These are phyloP conservation scores for Westerdykella ornata DNA, from an alignment of 2,329 filamentous ascomycete genomes.

Conservation along the genomic window DNA sequence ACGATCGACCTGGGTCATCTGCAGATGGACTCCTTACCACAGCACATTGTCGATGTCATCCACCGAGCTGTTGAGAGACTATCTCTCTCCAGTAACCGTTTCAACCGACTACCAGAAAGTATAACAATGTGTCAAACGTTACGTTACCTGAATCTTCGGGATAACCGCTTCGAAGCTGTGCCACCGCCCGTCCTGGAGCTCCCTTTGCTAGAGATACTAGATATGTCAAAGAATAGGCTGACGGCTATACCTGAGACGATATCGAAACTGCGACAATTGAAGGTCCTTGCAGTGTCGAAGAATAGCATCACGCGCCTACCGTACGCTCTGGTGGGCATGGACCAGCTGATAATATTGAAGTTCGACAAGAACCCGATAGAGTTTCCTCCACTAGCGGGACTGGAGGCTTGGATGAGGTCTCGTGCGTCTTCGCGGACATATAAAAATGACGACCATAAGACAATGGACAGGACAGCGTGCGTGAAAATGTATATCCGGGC, in stretches of 20 bases:
- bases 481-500: too few species aligned
- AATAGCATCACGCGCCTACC: background rate
- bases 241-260: background rate
- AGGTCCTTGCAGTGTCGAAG: background rate
- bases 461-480: too few species aligned
- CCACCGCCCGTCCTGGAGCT: slow-evolving; percentile 2
- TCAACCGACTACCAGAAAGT: background rate
- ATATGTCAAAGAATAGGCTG: slow-evolving; percentile 2
- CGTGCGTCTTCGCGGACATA: too few species aligned
- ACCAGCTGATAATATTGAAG: background rate
- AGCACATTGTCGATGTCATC: background rate
- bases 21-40: too few species aligned
- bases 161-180: slow-evolving; percentile 2
- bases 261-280: background rate
- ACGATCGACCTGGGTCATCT: too few species aligned
- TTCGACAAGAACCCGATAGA: too few species aligned
- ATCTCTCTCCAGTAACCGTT: slow-evolving; percentile 1
- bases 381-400: too few species aligned
- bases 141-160: background rate
- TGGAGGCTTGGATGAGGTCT: too few species aligned
- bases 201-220: background rate
- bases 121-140: background rate
- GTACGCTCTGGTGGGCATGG: background rate
- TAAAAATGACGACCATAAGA: too few species aligned
- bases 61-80: slow-evolving; percentile 3